Conservation (phyloP, 1,139 yeast species). For the Taiozyma sp. region DNA sequence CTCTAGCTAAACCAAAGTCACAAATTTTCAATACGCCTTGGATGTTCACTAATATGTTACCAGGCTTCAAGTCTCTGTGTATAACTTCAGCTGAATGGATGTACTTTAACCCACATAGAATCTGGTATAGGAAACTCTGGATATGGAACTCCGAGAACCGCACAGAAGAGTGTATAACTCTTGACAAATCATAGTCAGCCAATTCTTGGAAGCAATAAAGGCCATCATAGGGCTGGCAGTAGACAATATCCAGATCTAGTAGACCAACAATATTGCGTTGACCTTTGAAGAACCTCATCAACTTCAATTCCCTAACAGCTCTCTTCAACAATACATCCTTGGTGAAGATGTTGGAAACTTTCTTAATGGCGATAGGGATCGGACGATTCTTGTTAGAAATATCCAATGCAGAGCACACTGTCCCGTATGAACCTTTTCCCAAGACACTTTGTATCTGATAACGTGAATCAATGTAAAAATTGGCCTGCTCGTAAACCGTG, state of each 20-base stretch:
- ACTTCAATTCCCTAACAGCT: slow-evolving; percentile 71
- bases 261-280: slow-evolving; percentile 66
- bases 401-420: slow-evolving; percentile 81
- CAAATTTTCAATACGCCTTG: slow-evolving; percentile 74
- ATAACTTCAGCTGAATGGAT: slow-evolving; percentile 83
- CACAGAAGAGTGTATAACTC: slow-evolving; percentile 69
- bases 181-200: slow-evolving; percentile 73
- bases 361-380: slow-evolving; percentile 63
- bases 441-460: slow-evolving; percentile 59
- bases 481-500: slow-evolving; percentile 35
- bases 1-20: slow-evolving; percentile 87
- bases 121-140: slow-evolving; percentile 69
- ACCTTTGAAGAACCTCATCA: slow-evolving; percentile 76
- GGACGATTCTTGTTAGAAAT: slow-evolving; percentile 25
- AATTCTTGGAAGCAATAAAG: slow-evolving; percentile 80
- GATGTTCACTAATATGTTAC: slow-evolving; percentile 68
- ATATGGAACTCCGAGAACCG: slow-evolving; percentile 83
- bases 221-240: slow-evolving; percentile 68
- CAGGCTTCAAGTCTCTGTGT: slow-evolving; percentile 84
- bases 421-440: slow-evolving; percentile 90
- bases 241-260: slow-evolving; percentile 66
- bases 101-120: slow-evolving; percentile 73
- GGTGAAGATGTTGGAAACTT: slow-evolving; percentile 61
- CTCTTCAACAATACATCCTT: slow-evolving; percentile 62
- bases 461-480: slow-evolving; percentile 59